A percentile compares a stretch with the other conserved stretches of the same genome.
These are phyloP conservation scores for Cercospora zeae-maydis DNA, from an alignment of 2,329 filamentous ascomycete genomes.

Conservation along the genomic window DNA sequence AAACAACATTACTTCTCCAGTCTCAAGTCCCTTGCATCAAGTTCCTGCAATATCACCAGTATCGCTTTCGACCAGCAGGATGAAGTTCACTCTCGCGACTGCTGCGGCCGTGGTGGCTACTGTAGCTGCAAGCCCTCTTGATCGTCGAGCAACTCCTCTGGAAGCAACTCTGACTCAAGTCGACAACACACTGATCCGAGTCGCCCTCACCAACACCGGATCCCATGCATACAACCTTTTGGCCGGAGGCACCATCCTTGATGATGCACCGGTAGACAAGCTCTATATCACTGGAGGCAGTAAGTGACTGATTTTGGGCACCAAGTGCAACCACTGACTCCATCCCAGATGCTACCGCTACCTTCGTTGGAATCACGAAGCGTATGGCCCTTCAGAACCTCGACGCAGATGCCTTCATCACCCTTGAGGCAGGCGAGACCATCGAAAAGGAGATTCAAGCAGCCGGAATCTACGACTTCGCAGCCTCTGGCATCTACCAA, in stretches of 20 bases:
- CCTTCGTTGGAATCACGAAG: neutral
- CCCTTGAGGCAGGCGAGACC: neutral
- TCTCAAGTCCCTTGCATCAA: neutral
- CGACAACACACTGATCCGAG: neutral
- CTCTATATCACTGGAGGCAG: neutral
- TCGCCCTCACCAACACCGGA: neutral
- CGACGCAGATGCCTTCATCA: neutral
- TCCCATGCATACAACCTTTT: neutral
- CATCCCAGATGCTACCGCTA: neutral
- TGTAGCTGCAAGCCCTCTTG: neutral
- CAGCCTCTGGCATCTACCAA: neutral
- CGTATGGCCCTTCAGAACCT: neutral
- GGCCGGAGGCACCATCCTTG: neutral
- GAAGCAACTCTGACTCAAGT: neutral
- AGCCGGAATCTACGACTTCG: neutral
- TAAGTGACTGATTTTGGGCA: neutral
- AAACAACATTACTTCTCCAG: neutral
- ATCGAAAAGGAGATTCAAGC: neutral
- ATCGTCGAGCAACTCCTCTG: neutral
- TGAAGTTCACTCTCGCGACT: neutral
- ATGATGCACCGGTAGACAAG: constrained; percentile 1
- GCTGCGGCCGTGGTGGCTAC: neutral
- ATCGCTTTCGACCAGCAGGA: neutral
- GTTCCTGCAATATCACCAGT: neutral
- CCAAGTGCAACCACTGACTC: neutral